Evolutionary conservation across 1,284 basidiomycete species (phyloP).

Genomic region (Bondarzewia mesenterica): DNA sequence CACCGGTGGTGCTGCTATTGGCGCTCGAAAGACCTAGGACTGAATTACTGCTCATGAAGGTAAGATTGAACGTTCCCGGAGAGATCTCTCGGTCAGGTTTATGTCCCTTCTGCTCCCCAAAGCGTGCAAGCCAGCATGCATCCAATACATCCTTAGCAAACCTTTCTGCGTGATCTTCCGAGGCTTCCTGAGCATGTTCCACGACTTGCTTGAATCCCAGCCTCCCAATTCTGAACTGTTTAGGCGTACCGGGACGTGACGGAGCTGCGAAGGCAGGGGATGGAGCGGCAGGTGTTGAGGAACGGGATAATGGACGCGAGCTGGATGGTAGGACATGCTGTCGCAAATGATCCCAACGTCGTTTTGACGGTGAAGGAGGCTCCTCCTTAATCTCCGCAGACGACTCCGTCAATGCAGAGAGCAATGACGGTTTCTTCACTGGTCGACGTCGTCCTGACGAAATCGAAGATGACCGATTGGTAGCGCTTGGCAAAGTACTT

Average conservation of each 20-base stretch:
- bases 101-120: slow-evolving; percentile 22
- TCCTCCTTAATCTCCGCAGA: slow-evolving; percentile 5
- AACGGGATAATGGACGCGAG: slow-evolving; percentile 12
- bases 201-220: slow-evolving; percentile 55
- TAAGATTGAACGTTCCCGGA: slow-evolving; percentile 30
- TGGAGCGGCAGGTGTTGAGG: slow-evolving; percentile 17
- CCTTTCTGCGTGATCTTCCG: slow-evolving; percentile 33
- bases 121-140: slow-evolving; percentile 41
- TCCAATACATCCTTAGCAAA: slow-evolving; percentile 43
- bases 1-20: slow-evolving; percentile 14
- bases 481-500: background rate
- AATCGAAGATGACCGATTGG: background rate
- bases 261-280: slow-evolving; percentile 19
- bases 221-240: slow-evolving; percentile 41
- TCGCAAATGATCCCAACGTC: slow-evolving; percentile 47
- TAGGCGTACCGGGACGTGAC: slow-evolving; percentile 33
- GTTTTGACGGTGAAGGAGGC: slow-evolving; percentile 30
- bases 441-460: slow-evolving; percentile 5
- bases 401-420: slow-evolving; percentile 7
- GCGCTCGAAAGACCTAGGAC: slow-evolving; percentile 20
- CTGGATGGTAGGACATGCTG: slow-evolving; percentile 38
- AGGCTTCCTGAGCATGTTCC: slow-evolving; percentile 42
- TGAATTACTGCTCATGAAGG: slow-evolving; percentile 39
- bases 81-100: slow-evolving; percentile 30
- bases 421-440: slow-evolving; percentile 10